Percentiles rank a stretch among this genome's conserved stretches.
phyloP scores from a whole-genome alignment of 495 filamentous ascomycete species.

The Jackrogersella multiformis region DNA sequence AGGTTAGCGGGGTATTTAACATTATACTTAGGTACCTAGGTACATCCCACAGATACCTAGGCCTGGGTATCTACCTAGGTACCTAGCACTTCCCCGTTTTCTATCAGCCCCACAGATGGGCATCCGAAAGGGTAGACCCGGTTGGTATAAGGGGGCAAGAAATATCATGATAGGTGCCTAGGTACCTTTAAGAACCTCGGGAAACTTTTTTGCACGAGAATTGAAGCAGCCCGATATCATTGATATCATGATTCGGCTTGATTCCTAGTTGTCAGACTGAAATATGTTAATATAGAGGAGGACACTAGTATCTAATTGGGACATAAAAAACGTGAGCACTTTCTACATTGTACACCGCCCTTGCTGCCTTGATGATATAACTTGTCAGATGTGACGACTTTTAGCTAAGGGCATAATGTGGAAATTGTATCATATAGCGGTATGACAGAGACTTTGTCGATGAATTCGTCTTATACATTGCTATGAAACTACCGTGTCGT shows the following conservation, averaged over 20 bases:
- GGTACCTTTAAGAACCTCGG: slow-evolving; percentile 37
- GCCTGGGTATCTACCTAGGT: background rate
- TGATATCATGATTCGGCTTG: background rate
- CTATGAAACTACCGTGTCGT: background rate
- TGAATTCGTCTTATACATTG: background rate
- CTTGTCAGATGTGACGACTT: no score
- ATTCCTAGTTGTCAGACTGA: slow-evolving; percentile 3
- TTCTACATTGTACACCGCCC: no score
- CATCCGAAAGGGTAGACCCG: slow-evolving; percentile 30
- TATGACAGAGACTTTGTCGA: background rate
- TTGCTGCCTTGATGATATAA: no score
- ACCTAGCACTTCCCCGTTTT: slow-evolving; percentile 24
- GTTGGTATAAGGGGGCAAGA: slow-evolving; percentile 9
- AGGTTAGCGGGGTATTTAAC: slow-evolving; percentile 25
- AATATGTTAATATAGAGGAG: background rate
- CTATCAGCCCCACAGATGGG: slow-evolving; percentile 15
- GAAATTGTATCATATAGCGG: no score
- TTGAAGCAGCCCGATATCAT: no score
- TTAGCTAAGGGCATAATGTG: no score
- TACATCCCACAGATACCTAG: background rate
- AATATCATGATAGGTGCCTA: slow-evolving; percentile 18
- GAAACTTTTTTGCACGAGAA: slow-evolving; percentile 21
- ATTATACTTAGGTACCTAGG: background rate
- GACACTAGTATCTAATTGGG: no score
- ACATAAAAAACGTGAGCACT: no score